A percentile compares a stretch with the other conserved stretches of the same genome.
phyloP scores from a whole-genome alignment of 1,284 basidiomycete genomes.

The Leccinum angustisporum region DNA sequence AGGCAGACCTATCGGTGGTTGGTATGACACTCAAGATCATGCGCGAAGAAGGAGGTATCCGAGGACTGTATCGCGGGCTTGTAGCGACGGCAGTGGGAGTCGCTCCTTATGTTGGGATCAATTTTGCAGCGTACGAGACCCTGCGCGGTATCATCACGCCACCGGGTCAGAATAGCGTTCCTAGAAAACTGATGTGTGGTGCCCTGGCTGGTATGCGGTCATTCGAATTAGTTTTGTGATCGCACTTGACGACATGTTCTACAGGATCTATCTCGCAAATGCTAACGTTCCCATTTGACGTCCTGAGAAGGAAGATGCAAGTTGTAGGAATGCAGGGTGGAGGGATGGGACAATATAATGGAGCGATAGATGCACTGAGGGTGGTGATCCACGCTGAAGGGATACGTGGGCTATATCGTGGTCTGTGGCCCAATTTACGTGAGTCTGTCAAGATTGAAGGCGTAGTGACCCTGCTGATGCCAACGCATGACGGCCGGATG shows the following conservation, averaged over 20 bases:
- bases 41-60: constrained; percentile 86
- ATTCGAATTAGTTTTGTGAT: constrained; percentile 2
- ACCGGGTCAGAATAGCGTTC: constrained; percentile 64
- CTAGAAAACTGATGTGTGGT: constrained; percentile 71
- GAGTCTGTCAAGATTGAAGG: constrained; percentile 40
- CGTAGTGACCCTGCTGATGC: constrained; percentile 1
- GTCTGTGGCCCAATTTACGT: constrained; percentile 90
- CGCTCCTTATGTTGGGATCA: constrained; percentile 89
- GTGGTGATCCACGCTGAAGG: constrained; percentile 78
- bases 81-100: constrained; percentile 89
- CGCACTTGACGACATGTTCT: constrained; percentile 9
- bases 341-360: constrained; percentile 67
- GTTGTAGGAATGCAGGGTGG: constrained; percentile 81
- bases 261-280: constrained; percentile 86
- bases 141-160: constrained; percentile 73
- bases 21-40: constrained; percentile 91
- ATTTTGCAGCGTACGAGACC: constrained; percentile 80
- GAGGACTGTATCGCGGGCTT: constrained; percentile 85
- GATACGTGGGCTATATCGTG: constrained; percentile 75
- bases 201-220: constrained; percentile 62
- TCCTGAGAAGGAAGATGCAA: constrained; percentile 93
- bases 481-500: constrained; percentile 10
- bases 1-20: constrained; percentile 71
- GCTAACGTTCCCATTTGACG: constrained; percentile 94
- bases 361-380: constrained; percentile 74